A percentile compares a stretch with the other conserved stretches of the same genome.
Evolutionary conservation across 2,329 filamentous ascomycete species (phyloP).

Genomic region (Arachnomyces sp.): DNA sequence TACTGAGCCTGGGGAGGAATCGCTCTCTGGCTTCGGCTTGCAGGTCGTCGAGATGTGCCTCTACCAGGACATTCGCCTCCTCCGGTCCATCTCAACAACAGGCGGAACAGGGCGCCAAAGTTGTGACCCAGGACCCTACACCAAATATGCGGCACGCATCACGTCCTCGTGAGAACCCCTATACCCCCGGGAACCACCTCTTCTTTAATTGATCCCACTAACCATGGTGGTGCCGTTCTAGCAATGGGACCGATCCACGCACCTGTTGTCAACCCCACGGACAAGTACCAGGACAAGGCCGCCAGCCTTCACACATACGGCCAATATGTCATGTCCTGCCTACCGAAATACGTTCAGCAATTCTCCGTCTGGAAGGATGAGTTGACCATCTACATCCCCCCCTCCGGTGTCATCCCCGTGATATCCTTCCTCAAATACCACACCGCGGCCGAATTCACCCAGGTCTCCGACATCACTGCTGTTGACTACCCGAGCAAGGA

Average conservation of each 20-base stretch:
- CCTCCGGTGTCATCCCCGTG: slow-evolving; percentile 78
- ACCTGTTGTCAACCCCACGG: slow-evolving; percentile 79
- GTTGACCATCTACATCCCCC: slow-evolving; percentile 85
- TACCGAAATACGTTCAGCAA: slow-evolving; percentile 98
- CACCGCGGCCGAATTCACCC: slow-evolving; percentile 93
- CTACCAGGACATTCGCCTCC: slow-evolving; percentile 28
- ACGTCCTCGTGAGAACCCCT: slow-evolving; percentile 38
- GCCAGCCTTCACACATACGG: slow-evolving; percentile 89
- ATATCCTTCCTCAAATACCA: slow-evolving; percentile 96
- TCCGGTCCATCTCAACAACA: slow-evolving; percentile 28
- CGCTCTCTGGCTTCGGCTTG: slow-evolving; percentile 30
- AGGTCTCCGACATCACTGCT: slow-evolving; percentile 83
- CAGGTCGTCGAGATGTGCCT: slow-evolving; percentile 25
- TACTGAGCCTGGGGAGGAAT: slow-evolving; percentile 36
- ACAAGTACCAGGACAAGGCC: slow-evolving; percentile 83
- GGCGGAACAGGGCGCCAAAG: slow-evolving; percentile 27
- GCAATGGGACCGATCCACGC: slow-evolving; percentile 58
- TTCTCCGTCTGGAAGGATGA: slow-evolving; percentile 99
- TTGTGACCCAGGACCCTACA: slow-evolving; percentile 52
- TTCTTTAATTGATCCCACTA: slow-evolving; percentile 10
- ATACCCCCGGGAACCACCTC: background rate
- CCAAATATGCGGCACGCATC: slow-evolving; percentile 59
- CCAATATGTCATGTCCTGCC: slow-evolving; percentile 88
- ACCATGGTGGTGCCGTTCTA: slow-evolving; percentile 17
- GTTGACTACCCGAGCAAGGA: slow-evolving; percentile 94